A percentile compares a stretch with the other conserved stretches of the same genome.
Evolutionary conservation across 2,329 filamentous ascomycete species (phyloP).

Genomic region (Hymenoscyphus fructigenus): DNA sequence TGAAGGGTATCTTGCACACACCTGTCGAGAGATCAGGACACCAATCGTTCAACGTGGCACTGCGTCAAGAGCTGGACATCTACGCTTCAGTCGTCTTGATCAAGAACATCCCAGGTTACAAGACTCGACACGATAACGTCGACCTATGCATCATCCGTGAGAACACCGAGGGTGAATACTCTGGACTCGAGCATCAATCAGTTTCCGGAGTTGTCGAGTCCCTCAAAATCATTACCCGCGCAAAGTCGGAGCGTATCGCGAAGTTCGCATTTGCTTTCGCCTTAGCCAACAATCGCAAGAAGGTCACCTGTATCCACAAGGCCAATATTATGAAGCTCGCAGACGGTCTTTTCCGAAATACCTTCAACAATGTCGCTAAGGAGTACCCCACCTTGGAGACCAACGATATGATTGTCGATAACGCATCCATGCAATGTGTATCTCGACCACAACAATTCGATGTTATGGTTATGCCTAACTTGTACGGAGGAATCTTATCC

Average conservation of each 20-base stretch:
- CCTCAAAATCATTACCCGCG: slow-evolving; percentile 98
- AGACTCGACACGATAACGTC: slow-evolving; percentile 95
- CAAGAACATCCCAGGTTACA: slow-evolving; percentile 99
- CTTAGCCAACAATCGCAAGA: slow-evolving; percentile 97
- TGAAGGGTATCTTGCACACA: slow-evolving; percentile 98
- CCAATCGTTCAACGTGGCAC: slow-evolving; percentile 98
- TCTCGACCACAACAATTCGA: slow-evolving; percentile 97
- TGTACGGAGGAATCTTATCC: slow-evolving; percentile 98
- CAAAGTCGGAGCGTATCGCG: slow-evolving; percentile 98
- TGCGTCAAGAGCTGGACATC: slow-evolving; percentile 99
- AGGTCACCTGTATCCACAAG: slow-evolving; percentile 99
- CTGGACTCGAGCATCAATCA: slow-evolving; percentile 96
- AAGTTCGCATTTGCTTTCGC: slow-evolving; percentile 99
- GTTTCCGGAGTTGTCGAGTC: slow-evolving; percentile 96
- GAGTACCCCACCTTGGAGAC: slow-evolving; percentile 94
- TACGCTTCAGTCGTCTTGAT: slow-evolving; percentile 97
- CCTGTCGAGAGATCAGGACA: slow-evolving; percentile 95
- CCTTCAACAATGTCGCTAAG: slow-evolving; percentile 89
- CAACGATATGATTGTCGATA: slow-evolving; percentile 99
- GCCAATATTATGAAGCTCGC: slow-evolving; percentile 99
- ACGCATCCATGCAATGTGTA: slow-evolving; percentile 99
- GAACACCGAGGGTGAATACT: slow-evolving; percentile 99
- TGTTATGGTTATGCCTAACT: slow-evolving; percentile 99
- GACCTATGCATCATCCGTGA: slow-evolving; percentile 99
- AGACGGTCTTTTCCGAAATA: slow-evolving; percentile 97